Evolutionary conservation across 352 stramenopile genomes (phyloP).

Genomic region (Pythium aquatile): DNA sequence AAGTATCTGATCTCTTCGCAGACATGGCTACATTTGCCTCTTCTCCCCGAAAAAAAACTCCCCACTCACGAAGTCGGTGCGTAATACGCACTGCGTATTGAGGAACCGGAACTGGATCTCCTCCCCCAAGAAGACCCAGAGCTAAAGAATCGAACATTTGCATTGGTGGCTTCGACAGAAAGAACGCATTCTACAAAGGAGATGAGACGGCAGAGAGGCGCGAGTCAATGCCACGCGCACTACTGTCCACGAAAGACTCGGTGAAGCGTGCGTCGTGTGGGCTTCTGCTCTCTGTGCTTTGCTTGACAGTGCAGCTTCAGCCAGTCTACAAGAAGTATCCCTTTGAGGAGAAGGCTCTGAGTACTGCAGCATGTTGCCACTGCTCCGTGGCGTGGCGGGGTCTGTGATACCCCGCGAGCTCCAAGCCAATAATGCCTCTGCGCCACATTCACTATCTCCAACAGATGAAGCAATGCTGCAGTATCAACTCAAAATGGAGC

Average conservation of each 20-base stretch:
- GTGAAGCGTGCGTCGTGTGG: neutral
- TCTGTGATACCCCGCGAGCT: conserved; percentile 1
- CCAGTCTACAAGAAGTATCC: neutral
- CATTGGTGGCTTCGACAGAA: neutral
- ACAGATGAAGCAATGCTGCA: neutral
- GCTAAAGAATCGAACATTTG: conserved; percentile 5
- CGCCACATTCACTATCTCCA: neutral
- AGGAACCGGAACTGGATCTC: neutral
- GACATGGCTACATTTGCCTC: conserved; percentile 19
- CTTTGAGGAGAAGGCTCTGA: neutral
- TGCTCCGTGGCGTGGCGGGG: conserved; percentile 1
- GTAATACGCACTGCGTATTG: neutral
- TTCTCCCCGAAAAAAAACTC: conserved; percentile 3
- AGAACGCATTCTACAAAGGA: conserved; percentile 5
- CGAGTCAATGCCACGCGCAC: conserved; percentile 4
- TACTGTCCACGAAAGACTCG: neutral
- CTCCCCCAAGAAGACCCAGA: neutral
- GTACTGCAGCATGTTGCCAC: neutral
- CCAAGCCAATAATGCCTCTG: neutral
- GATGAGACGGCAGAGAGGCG: neutral
- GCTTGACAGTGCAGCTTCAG: neutral
- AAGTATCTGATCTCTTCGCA: neutral
- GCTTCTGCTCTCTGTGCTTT: neutral
- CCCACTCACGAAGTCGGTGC: neutral
- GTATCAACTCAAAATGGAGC: conserved; percentile 7